These are phyloP conservation scores for Thuja plicata DNA, from an alignment of 83 land plant genomes.

Conservation along the genomic window DNA sequence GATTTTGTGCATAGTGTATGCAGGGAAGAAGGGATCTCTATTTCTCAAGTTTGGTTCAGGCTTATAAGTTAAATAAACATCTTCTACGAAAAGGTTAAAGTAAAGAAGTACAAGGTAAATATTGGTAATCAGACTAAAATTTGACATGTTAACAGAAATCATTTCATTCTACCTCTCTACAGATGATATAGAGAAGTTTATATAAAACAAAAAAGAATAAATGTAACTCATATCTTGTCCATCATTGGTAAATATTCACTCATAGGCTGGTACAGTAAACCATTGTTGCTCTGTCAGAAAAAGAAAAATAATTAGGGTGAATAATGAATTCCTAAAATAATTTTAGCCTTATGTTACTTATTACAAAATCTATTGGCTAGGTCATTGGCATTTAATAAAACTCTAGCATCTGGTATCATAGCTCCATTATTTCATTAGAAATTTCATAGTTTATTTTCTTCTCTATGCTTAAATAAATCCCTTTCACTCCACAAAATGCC, in stretches of 20 bases:
- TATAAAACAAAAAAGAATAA: background rate
- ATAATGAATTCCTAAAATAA: conserved; percentile 1
- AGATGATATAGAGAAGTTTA: background rate
- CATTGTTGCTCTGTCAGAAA: conserved; percentile 53
- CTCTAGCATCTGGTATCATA: background rate
- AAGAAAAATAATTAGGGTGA: background rate
- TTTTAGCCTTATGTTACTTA: too few relatives aligned
- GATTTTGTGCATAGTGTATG: too few relatives aligned
- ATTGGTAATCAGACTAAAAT: background rate
- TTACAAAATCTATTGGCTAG: background rate
- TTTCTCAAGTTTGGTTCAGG: too few relatives aligned
- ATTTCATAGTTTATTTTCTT: background rate
- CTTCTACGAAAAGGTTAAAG: too few relatives aligned
- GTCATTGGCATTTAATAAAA: background rate
- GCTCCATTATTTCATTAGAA: background rate
- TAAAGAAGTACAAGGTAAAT: too few relatives aligned
- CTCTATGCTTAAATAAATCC: background rate
- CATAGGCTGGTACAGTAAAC: conserved; percentile 72
- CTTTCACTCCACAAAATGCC: background rate
- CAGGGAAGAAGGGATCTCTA: too few relatives aligned
- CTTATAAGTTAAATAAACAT: too few relatives aligned
- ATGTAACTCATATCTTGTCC: too few relatives aligned
- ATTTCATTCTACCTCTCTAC: background rate
- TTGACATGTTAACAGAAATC: background rate
- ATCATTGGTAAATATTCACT: conserved; percentile 74